phyloP scores from a whole-genome alignment of 2,329 filamentous ascomycete genomes.

The Aureobasidium sp. region DNA sequence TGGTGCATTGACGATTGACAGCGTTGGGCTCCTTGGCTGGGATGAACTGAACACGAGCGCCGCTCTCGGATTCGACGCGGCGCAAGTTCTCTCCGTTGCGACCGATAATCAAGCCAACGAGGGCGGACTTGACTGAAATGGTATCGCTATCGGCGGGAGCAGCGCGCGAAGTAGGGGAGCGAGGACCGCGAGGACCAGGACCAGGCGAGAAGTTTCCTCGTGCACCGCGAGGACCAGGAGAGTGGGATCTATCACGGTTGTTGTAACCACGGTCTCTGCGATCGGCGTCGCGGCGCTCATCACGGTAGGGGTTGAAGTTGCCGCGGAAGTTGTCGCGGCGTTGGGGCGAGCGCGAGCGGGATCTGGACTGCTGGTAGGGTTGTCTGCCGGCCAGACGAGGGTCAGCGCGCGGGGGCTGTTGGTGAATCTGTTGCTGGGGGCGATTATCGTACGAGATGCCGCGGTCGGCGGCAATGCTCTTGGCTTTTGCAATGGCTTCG shows the following conservation, averaged over 20 bases:
- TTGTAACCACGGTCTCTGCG: constrained; percentile 47
- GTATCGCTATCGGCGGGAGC: constrained; percentile 66
- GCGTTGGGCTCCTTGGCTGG: constrained; percentile 64
- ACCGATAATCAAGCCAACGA: constrained; percentile 86
- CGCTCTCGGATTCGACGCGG: constrained; percentile 73
- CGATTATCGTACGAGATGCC: constrained; percentile 44
- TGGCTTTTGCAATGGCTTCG: constrained; percentile 77
- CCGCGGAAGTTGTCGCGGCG: constrained; percentile 64
- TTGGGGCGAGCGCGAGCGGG: constrained; percentile 62
- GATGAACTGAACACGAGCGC: constrained; percentile 80
- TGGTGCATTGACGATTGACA: constrained; percentile 73
- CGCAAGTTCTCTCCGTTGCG: constrained; percentile 82
- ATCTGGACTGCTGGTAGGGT: constrained; percentile 51
- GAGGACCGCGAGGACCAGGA: constrained; percentile 5
- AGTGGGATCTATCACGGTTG: constrained; percentile 64
- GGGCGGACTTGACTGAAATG: constrained; percentile 75
- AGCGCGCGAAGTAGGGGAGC: constrained; percentile 35
- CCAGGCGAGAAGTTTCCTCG: constrained; percentile 23
- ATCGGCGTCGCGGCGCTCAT: constrained; percentile 67
- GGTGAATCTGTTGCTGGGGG: constrained; percentile 1
- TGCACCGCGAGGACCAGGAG: constrained; percentile 48
- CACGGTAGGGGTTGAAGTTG: constrained; percentile 72
- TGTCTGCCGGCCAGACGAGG: constrained; percentile 43
- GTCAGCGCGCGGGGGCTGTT: constrained; percentile 31
- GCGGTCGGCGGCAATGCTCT: constrained; percentile 71